These are phyloP conservation scores for Yamadazyma dushanensis DNA, from an alignment of 1,139 yeast species.

Conservation along the genomic window DNA sequence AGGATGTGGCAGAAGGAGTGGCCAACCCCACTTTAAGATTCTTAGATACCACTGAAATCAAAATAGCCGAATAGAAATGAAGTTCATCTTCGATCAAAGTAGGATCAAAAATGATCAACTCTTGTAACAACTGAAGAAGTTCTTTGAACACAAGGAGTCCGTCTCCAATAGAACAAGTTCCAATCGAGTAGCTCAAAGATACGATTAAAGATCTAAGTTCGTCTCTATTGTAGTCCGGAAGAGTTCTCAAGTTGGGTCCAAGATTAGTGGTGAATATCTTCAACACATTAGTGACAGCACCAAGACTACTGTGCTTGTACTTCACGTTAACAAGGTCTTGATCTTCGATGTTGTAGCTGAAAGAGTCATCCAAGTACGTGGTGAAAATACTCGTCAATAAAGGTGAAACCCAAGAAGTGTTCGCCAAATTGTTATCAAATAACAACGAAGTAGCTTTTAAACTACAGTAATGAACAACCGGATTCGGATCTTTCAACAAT, in stretches of 20 bases:
- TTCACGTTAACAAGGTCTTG: constrained; percentile 30
- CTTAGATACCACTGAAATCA: constrained; percentile 34
- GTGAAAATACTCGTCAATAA: constrained; percentile 46
- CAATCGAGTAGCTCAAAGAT: constrained; percentile 34
- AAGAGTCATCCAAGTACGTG: constrained; percentile 48
- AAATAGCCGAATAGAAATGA: constrained; percentile 29
- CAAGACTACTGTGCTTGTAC: constrained; percentile 27
- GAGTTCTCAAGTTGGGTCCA: constrained; percentile 40
- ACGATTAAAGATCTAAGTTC: constrained; percentile 32
- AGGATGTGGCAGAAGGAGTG: constrained; percentile 35
- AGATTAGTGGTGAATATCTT: constrained; percentile 35
- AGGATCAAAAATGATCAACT: constrained; percentile 42
- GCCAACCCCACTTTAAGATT: constrained; percentile 41
- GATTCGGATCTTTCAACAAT: constrained; percentile 78
- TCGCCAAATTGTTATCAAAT: constrained; percentile 56
- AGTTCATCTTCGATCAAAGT: constrained; percentile 34
- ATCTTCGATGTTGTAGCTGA: constrained; percentile 40
- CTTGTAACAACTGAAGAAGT: constrained; percentile 36
- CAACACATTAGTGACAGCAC: constrained; percentile 25
- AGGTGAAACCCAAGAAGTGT: constrained; percentile 41
- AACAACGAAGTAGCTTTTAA: constrained; percentile 58
- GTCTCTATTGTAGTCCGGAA: constrained; percentile 20
- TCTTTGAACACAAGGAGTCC: constrained; percentile 25
- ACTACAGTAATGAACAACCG: constrained; percentile 74
- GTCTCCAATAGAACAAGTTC: constrained; percentile 31